Conservation (phyloP, 768 basidiomycete genomes). For the Tylopilus plumbeoviolaceoides region DNA sequence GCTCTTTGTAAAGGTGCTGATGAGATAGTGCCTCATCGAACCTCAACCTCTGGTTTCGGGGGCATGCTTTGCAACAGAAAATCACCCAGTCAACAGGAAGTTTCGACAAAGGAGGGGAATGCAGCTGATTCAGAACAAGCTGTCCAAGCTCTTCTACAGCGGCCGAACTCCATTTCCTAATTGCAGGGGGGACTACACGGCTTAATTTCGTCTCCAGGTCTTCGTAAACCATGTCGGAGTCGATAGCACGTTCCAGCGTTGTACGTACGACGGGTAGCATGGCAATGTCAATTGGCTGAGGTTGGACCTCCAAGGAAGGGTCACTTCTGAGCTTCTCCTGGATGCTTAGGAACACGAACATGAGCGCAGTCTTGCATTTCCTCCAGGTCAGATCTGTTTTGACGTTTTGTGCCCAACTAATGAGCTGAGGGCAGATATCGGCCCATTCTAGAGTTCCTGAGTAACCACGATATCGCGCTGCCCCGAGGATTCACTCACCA, state of each 20-base stretch:
- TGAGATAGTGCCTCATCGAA: conserved; percentile 10
- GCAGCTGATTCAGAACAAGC: background rate
- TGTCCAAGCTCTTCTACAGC: conserved; percentile 10
- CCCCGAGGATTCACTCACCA: conserved; percentile 1
- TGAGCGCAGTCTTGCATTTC: too few relatives aligned
- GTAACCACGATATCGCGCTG: background rate
- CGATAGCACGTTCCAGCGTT: background rate
- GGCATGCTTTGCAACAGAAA: conserved; percentile 9
- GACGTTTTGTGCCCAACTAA: background rate
- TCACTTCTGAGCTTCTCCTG: background rate
- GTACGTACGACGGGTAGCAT: background rate
- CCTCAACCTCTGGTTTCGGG: background rate
- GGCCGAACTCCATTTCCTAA: conserved; percentile 6
- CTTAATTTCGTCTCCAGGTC: background rate
- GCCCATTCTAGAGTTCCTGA: conserved; percentile 6
- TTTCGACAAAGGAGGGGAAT: background rate
- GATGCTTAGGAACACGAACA: background rate
- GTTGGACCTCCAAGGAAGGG: background rate
- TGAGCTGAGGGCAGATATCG: conserved; percentile 1
- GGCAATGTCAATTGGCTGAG: conserved; percentile 2
- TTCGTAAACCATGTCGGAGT: background rate
- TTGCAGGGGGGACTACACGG: background rate
- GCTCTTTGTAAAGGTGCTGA: conserved; percentile 1
- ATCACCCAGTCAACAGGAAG: conserved; percentile 10
- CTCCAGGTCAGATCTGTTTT: background rate